Percentiles rank a stretch among this genome's conserved stretches.
Conservation (phyloP, 1,284 basidiomycete species). For the Ceratorhiza oryzae-sativae region DNA sequence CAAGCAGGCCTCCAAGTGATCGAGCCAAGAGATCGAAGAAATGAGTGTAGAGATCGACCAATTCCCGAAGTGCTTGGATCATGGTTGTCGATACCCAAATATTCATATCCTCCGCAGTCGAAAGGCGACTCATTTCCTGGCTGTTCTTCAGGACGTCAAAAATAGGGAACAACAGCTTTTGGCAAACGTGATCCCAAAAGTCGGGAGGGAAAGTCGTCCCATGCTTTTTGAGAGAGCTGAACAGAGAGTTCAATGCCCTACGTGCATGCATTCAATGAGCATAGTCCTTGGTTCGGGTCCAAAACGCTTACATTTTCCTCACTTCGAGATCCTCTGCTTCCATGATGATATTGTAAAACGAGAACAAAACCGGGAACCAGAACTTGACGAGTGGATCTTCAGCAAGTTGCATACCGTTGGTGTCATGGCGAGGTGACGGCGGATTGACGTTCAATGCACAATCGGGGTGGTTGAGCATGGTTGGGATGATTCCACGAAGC, state of each 20-base stretch:
- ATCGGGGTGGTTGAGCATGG: slow-evolving; percentile 87
- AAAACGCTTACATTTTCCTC: slow-evolving; percentile 77
- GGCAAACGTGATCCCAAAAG: slow-evolving; percentile 98
- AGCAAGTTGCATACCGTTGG: slow-evolving; percentile 35
- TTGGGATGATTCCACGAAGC: slow-evolving; percentile 89
- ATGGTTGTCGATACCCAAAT: slow-evolving; percentile 99
- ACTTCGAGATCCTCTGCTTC: slow-evolving; percentile 99
- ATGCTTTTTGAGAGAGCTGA: slow-evolving; percentile 91
- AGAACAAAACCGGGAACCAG: slow-evolving; percentile 97
- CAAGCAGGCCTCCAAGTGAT: slow-evolving; percentile 89
- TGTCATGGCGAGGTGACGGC: slow-evolving; percentile 34
- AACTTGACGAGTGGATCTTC: slow-evolving; percentile 87
- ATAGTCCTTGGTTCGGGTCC: background rate
- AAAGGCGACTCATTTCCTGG: slow-evolving; percentile 91
- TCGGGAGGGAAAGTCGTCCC: slow-evolving; percentile 86
- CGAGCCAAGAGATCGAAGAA: slow-evolving; percentile 94
- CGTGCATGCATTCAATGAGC: slow-evolving; percentile 38
- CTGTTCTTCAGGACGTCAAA: slow-evolving; percentile 94
- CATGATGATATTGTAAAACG: slow-evolving; percentile 99
- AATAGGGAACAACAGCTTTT: slow-evolving; percentile 97
- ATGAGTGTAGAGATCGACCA: slow-evolving; percentile 95
- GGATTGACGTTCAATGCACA: slow-evolving; percentile 63
- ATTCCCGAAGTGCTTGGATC: slow-evolving; percentile 95
- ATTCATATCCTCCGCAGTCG: slow-evolving; percentile 98
- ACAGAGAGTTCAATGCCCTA: slow-evolving; percentile 95